These are phyloP conservation scores for Zygotorulaspora mrakii DNA, from an alignment of 1,139 yeast species.

Conservation along the genomic window DNA sequence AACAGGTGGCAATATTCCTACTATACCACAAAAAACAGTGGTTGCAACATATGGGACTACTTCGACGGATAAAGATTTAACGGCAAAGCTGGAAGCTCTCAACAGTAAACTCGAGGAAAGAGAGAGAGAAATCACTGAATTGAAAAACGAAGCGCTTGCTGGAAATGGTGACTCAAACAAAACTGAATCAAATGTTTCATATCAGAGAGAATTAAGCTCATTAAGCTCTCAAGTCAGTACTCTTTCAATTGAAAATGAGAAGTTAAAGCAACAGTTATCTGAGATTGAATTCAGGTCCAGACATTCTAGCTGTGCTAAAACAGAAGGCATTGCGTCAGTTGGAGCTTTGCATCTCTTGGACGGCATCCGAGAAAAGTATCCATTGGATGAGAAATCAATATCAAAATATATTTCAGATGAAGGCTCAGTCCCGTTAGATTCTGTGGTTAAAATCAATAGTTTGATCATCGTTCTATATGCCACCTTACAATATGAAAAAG, in stretches of 20 bases:
- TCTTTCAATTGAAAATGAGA: conserved; percentile 36
- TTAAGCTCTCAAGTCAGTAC: conserved; percentile 28
- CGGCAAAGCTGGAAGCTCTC: not conserved
- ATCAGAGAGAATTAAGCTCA: conserved; percentile 26
- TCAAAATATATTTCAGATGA: conserved; percentile 14
- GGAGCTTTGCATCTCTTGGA: not conserved
- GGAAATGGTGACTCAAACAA: conserved; percentile 49
- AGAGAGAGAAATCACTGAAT: conserved; percentile 9
- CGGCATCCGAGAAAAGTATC: conserved; percentile 5
- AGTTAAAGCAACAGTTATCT: conserved; percentile 33
- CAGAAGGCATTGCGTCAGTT: not conserved
- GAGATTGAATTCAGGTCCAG: conserved; percentile 33
- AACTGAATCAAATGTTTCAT: conserved; percentile 12
- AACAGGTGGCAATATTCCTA: too few relatives aligned
- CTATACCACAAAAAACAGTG: not conserved
- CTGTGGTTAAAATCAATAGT: conserved; percentile 47
- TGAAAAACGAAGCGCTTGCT: conserved; percentile 46
- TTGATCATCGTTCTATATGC: conserved; percentile 41
- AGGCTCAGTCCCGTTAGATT: conserved; percentile 47
- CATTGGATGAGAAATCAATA: conserved; percentile 9
- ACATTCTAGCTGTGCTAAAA: conserved; percentile 4
- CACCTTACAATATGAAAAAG: conserved; percentile 30
- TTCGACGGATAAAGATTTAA: not conserved
- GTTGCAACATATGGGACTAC: not conserved
- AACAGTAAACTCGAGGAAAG: not conserved